Evolutionary conservation across 1,139 yeast species (phyloP), one percentile per base, ranked within the genome.

Genomic region (Arxiozyma slooffiae): DNA sequence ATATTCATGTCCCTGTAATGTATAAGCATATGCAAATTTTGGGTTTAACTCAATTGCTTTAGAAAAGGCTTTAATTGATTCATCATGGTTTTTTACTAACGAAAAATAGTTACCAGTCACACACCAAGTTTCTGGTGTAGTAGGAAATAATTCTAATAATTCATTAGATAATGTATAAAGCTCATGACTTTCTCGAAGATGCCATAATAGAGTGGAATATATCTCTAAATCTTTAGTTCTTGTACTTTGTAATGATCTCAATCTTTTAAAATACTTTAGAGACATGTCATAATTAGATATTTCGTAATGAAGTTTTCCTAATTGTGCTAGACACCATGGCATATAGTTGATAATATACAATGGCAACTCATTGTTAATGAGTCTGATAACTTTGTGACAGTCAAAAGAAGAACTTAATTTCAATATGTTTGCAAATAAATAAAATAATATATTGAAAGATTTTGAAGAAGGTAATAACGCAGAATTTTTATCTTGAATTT

Each of bases 1-100:
- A 62, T 79, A 81, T 68, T 94, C 99, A 67, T 94, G 98, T 0
- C 97, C 99, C 69, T 86, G 89, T 52, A 94, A 74, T 0, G 97
- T 90, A 63, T 87, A 85, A 0, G 96, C 96, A 64, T 92, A 92
- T 0, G 94, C 82, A 65, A 87, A 86, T 24, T 71, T 72, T n/a
- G 81, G 80, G 61, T 86, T 82, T 20, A 85, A 65, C 54, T 80
- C 80, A 3, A 81, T 78, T 1, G 97, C 92, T 54, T 89, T 80
- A 55, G 81, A 80, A 68, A 94, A 89, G 63, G 96, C 88, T 61
- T 81, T 81, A 43, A 90, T 81, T 0, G 98, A 96, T 64, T 87
- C 95, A 56, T 86, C 95, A 3, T 95, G 86, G 60, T 92, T 97
- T 55, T 88, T 75, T 40, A 79, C 81, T 41, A 90, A 72, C 14